These are phyloP conservation scores for Tephrocybe sp. DNA, from an alignment of 768 basidiomycete species.

Conservation along the genomic window DNA sequence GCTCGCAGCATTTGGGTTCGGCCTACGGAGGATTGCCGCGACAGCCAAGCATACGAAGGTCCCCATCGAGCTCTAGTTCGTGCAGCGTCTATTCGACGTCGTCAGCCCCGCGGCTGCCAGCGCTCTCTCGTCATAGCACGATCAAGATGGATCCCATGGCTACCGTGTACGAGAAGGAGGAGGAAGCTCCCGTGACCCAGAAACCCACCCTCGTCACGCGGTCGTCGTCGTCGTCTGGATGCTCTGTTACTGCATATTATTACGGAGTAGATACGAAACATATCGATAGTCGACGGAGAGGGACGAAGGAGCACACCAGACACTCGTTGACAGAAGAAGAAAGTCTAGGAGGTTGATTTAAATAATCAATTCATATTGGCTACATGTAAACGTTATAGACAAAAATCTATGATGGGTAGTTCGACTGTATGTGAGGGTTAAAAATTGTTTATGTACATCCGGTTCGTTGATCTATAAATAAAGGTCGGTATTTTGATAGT, in stretches of 20 bases:
- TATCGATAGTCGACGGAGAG: not conserved
- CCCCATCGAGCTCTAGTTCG: constrained; percentile 21
- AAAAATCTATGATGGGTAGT: too few species aligned
- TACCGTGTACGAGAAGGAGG: constrained; percentile 9
- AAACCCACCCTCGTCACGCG: constrained; percentile 8
- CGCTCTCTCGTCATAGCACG: constrained; percentile 16
- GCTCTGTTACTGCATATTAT: constrained; percentile 16
- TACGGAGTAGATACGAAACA: constrained; percentile 3
- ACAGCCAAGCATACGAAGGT: constrained; percentile 7
- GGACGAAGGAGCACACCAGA: constrained; percentile 1
- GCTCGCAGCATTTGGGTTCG: constrained; percentile 3
- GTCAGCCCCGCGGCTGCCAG: constrained; percentile 17
- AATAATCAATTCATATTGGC: not conserved
- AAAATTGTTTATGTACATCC: too few species aligned
- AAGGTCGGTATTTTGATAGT: too few species aligned
- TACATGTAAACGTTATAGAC: not conserved
- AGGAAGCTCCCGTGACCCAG: not conserved
- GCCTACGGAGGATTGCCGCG: constrained; percentile 2
- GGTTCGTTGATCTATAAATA: too few species aligned
- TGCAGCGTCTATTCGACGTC: constrained; percentile 25
- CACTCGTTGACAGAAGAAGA: constrained; percentile 7
- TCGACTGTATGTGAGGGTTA: too few species aligned
- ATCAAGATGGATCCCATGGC: constrained; percentile 11
- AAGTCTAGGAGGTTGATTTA: constrained; percentile 1
- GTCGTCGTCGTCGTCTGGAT: constrained; percentile 16